Evolutionary conservation across 108 stramenopile species (phyloP).

Genomic region (Epipyxis sp.): DNA sequence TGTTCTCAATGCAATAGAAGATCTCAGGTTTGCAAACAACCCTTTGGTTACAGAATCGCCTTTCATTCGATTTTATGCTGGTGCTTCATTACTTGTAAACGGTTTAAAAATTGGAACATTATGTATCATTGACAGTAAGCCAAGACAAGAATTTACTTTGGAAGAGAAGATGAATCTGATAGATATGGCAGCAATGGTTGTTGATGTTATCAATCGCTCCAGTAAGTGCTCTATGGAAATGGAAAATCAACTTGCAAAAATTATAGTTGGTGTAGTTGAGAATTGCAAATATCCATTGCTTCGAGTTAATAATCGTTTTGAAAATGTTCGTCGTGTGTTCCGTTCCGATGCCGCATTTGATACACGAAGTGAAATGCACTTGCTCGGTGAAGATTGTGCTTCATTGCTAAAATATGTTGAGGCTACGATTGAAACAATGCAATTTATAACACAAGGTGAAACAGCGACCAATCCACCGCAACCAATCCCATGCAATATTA

Average conservation of each 20-base stretch:
- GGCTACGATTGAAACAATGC: too few species aligned
- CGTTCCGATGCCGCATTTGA: too few species aligned
- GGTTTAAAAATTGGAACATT: neutral
- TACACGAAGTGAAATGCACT: too few species aligned
- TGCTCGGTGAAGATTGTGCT: too few species aligned
- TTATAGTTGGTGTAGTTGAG: neutral
- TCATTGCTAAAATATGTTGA: too few species aligned
- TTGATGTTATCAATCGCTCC: neutral
- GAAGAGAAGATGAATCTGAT: slow-evolving; percentile 15
- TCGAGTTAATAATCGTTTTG: neutral
- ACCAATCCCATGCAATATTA: too few species aligned
- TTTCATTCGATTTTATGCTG: slow-evolving; percentile 22
- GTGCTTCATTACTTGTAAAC: slow-evolving; percentile 8
- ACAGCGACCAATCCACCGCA: too few species aligned
- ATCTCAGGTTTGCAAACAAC: slow-evolving; percentile 12
- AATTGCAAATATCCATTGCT: neutral
- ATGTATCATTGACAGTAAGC: slow-evolving; percentile 27
- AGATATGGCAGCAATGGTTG: neutral
- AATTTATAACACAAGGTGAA: too few species aligned
- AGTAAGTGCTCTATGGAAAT: neutral
- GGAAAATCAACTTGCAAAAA: neutral
- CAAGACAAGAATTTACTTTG: neutral
- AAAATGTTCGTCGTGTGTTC: too few species aligned
- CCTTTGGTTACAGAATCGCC: neutral
- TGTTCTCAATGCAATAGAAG: neutral